phyloP scores from a whole-genome alignment of 1,284 basidiomycete species.

The Chiua sp. region DNA sequence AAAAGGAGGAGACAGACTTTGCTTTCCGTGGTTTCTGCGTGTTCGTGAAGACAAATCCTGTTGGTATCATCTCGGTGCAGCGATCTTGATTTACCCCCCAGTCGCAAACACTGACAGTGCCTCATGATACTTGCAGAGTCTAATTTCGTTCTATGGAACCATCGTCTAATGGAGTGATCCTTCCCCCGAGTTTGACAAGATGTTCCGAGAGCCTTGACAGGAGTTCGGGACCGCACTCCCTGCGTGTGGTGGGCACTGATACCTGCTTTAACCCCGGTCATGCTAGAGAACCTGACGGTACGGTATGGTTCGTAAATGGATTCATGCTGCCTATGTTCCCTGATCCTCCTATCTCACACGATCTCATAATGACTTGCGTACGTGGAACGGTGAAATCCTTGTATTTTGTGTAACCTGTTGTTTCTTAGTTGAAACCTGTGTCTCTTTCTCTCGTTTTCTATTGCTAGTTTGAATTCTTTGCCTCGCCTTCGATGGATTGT shows the following conservation, averaged over 20 bases:
- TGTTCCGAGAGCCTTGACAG: constrained; percentile 87
- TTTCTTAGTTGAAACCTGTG: constrained; percentile 37
- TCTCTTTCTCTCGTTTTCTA: constrained; percentile 17
- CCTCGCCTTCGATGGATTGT: constrained; percentile 4
- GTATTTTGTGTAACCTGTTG: constrained; percentile 6
- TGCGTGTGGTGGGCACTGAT: constrained; percentile 81
- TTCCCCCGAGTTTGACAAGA: constrained; percentile 85
- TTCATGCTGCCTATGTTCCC: constrained; percentile 1
- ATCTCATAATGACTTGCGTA: constrained; percentile 12
- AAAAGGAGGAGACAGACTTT: constrained; percentile 99
- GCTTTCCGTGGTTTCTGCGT: constrained; percentile 98
- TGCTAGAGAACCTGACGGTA: constrained; percentile 75
- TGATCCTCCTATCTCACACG: too few relatives aligned
- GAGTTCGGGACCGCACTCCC: constrained; percentile 86
- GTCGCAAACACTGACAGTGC: constrained; percentile 9
- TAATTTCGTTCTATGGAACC: constrained; percentile 97
- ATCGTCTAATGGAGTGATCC: constrained; percentile 93
- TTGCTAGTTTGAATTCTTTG: too few relatives aligned
- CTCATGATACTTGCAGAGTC: constrained; percentile 59
- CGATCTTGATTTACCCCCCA: not conserved
- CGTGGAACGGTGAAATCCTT: constrained; percentile 12
- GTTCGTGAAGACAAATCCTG: constrained; percentile 93
- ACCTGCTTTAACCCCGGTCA: constrained; percentile 74
- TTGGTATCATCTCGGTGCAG: constrained; percentile 84
- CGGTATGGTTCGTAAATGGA: constrained; percentile 71